Conservation (phyloP, 371 early-diverging fungal species). For the Lichtheimia ramosa region DNA sequence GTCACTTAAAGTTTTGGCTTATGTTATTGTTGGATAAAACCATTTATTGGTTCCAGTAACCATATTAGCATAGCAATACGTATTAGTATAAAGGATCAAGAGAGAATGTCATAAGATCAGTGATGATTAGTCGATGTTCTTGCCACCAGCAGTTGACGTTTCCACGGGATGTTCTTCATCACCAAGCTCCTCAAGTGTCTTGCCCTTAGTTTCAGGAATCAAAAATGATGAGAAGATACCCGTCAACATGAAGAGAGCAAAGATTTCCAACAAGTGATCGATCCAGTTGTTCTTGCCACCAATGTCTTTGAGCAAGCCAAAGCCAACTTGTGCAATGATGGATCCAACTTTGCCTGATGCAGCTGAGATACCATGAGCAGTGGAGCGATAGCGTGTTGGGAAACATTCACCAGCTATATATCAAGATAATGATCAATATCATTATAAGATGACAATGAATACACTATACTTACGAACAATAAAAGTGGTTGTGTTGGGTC, state of each 20-base stretch:
- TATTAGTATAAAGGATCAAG: no score
- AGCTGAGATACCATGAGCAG: slow-evolving; percentile 89
- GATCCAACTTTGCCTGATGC: slow-evolving; percentile 88
- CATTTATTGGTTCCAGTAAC: no score
- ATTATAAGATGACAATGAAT: slow-evolving; percentile 15
- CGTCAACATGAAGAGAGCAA: slow-evolving; percentile 76
- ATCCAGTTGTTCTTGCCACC: slow-evolving; percentile 68
- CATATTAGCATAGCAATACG: no score
- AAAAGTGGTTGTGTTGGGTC: slow-evolving; percentile 84
- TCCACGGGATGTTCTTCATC: slow-evolving; percentile 17
- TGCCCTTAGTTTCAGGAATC: slow-evolving; percentile 50
- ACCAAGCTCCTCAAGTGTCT: slow-evolving; percentile 41
- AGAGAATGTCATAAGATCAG: no score
- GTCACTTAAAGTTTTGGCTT: no score
- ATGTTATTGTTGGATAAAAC: no score
- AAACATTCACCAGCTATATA: slow-evolving; percentile 85
- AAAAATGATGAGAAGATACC: slow-evolving; percentile 64
- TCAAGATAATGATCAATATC: background rate
- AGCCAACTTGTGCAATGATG: slow-evolving; percentile 75
- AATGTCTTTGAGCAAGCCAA: slow-evolving; percentile 69
- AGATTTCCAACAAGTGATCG: slow-evolving; percentile 68
- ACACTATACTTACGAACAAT: background rate
- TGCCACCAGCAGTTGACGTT: no score
- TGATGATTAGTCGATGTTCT: no score
- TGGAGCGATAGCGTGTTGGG: slow-evolving; percentile 85